phyloP scores from a whole-genome alignment of 2,329 filamentous ascomycete genomes.

The Alternaria brassicicola region DNA sequence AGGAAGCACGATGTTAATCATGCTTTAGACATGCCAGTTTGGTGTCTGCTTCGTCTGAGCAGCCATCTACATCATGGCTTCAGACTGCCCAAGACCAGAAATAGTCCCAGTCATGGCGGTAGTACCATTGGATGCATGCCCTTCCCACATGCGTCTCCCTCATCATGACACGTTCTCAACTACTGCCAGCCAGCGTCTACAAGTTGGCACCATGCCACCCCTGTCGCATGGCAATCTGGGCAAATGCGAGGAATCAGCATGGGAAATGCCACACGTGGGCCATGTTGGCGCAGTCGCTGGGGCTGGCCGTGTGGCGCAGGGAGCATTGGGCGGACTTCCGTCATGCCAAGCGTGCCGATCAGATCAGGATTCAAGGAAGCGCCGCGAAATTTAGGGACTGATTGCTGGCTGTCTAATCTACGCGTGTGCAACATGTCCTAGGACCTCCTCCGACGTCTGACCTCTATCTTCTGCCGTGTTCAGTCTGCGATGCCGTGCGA shows the following conservation, averaged over 20 bases:
- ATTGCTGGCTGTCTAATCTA: conserved; percentile 16
- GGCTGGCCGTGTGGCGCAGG: conserved; percentile 20
- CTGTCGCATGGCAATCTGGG: conserved; percentile 2
- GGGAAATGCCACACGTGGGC: conserved; percentile 25
- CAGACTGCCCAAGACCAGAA: too few species aligned
- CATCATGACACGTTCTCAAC: background rate
- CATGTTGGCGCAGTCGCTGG: background rate
- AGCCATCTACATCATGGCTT: too few species aligned
- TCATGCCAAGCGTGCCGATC: conserved; percentile 33
- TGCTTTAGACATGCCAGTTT: too few species aligned
- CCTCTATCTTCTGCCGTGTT: conserved; percentile 2
- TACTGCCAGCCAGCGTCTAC: background rate
- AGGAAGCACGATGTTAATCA: too few species aligned
- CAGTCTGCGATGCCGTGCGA: background rate
- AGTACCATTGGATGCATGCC: too few species aligned
- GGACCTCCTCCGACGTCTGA: background rate
- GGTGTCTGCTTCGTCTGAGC: too few species aligned
- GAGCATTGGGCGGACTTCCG: conserved; percentile 25
- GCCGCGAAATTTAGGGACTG: conserved; percentile 29
- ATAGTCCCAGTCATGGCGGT: too few species aligned
- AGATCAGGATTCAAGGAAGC: conserved; percentile 34
- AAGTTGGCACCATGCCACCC: background rate
- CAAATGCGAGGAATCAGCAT: conserved; percentile 21
- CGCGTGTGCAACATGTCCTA: conserved; percentile 26
- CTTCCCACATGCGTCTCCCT: too few species aligned